These are phyloP conservation scores for Rhododendron williamsianum DNA, from an alignment of 148 eudicot genomes.

Conservation along the genomic window DNA sequence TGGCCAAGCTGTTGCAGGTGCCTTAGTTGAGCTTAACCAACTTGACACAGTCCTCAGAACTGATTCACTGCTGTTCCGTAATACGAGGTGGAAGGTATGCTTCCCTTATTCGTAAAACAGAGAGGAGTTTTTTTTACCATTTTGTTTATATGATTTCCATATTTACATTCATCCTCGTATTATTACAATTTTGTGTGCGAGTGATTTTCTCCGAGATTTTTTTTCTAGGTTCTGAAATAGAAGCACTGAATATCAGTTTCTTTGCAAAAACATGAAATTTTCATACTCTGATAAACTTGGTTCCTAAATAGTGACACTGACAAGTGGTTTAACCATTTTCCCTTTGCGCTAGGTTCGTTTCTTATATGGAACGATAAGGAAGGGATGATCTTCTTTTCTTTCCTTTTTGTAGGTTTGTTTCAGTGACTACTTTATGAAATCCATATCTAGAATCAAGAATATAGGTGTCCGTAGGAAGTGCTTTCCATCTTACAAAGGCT, in stretches of 20 bases:
- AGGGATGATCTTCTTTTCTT: not conserved
- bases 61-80: conserved; percentile 21
- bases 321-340: not conserved
- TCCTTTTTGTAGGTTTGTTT: conserved; percentile 29
- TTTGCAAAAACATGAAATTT: not conserved
- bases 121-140: not conserved
- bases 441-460: conserved; percentile 19
- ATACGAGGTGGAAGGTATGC: conserved; percentile 49
- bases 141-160: not conserved
- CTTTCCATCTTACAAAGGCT: conserved; percentile 27
- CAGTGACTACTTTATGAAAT: conserved; percentile 22
- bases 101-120: not conserved
- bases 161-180: not conserved
- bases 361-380: not conserved
- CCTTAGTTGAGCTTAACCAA: conserved; percentile 23
- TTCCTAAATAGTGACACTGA: not conserved
- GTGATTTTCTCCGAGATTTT: too few relatives aligned
- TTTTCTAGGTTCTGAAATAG: not conserved
- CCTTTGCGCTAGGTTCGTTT: not conserved
- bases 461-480: conserved; percentile 19
- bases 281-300: not conserved
- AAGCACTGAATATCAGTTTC: not conserved
- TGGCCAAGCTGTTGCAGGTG: conserved; percentile 21
- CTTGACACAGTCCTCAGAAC: conserved; percentile 11
- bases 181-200: not conserved